Percentiles rank a stretch among this genome's conserved stretches.
Evolutionary conservation across 2,329 filamentous ascomycete genomes (phyloP).

Genomic region (Diplocarpon mali): DNA sequence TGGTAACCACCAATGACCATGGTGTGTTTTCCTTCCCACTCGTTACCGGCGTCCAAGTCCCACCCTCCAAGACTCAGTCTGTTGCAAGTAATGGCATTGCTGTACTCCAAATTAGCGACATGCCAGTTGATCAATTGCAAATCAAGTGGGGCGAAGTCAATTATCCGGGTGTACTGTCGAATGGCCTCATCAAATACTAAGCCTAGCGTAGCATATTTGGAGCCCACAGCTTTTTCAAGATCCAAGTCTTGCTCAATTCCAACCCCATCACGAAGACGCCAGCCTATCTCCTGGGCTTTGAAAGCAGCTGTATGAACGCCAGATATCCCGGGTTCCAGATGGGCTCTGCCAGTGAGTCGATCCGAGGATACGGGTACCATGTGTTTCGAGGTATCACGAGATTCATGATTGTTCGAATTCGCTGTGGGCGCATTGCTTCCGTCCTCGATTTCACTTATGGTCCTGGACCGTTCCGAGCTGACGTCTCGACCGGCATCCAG

Average conservation of each 20-base stretch:
- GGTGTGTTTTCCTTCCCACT: slow-evolving; percentile 90
- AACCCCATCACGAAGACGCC: slow-evolving; percentile 57
- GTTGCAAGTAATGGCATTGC: slow-evolving; percentile 81
- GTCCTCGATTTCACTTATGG: slow-evolving; percentile 64
- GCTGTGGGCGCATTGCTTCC: slow-evolving; percentile 41
- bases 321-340: slow-evolving; percentile 58
- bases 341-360: slow-evolving; percentile 59
- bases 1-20: slow-evolving; percentile 93
- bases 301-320: slow-evolving; percentile 63
- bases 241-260: slow-evolving; percentile 57
- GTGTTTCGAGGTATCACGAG: slow-evolving; percentile 32
- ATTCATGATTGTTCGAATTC: slow-evolving; percentile 30
- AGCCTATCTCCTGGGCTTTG: slow-evolving; percentile 73
- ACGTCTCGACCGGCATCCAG: slow-evolving; percentile 78
- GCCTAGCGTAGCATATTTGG: slow-evolving; percentile 63
- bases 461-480: slow-evolving; percentile 54
- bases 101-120: slow-evolving; percentile 94
- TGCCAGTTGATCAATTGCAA: slow-evolving; percentile 95
- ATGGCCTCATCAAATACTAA: slow-evolving; percentile 91
- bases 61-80: slow-evolving; percentile 81
- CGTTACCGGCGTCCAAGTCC: slow-evolving; percentile 96
- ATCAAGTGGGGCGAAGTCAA: slow-evolving; percentile 77
- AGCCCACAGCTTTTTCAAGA: slow-evolving; percentile 52
- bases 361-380: slow-evolving; percentile 55
- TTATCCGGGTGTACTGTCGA: slow-evolving; percentile 69